Evolutionary conservation across 345 rosid species (phyloP).

Genomic region (Luvunga scandens): DNA sequence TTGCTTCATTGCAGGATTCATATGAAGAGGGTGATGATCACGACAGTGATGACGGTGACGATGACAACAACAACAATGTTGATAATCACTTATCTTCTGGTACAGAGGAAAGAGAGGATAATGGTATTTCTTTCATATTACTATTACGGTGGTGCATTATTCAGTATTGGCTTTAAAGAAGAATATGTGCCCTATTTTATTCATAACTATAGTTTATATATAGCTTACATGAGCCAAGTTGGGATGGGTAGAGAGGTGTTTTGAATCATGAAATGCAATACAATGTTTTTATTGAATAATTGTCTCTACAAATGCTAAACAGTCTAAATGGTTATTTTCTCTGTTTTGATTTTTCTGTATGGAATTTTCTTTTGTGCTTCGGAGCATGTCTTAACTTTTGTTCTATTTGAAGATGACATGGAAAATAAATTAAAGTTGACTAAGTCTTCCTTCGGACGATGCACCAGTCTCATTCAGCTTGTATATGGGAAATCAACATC

Average conservation of each 20-base stretch:
- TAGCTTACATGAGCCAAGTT: not conserved
- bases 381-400: constrained; percentile 14
- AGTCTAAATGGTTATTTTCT: not conserved
- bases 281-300: not conserved
- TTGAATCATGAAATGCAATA: not conserved
- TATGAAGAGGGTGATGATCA: constrained; percentile 36
- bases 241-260: not conserved
- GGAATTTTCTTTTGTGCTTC: constrained; percentile 9
- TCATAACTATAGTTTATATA: not conserved
- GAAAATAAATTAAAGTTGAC: constrained; percentile 87
- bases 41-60: constrained; percentile 16
- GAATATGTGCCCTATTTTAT: not conserved
- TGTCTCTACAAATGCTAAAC: not conserved
- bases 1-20: constrained; percentile 38
- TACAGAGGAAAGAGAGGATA: constrained; percentile 42
- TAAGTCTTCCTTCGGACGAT: constrained; percentile 47
- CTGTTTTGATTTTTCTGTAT: not conserved
- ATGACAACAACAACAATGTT: not conserved
- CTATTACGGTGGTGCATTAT: not conserved
- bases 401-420: constrained; percentile 41
- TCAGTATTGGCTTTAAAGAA: not conserved
- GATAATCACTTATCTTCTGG: constrained; percentile 36
- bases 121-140: constrained; percentile 21
- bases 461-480: constrained; percentile 65
- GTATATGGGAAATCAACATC: constrained; percentile 69